phyloP scores from a whole-genome alignment of 2,329 filamentous ascomycete genomes.

The Aspergillus sojae region DNA sequence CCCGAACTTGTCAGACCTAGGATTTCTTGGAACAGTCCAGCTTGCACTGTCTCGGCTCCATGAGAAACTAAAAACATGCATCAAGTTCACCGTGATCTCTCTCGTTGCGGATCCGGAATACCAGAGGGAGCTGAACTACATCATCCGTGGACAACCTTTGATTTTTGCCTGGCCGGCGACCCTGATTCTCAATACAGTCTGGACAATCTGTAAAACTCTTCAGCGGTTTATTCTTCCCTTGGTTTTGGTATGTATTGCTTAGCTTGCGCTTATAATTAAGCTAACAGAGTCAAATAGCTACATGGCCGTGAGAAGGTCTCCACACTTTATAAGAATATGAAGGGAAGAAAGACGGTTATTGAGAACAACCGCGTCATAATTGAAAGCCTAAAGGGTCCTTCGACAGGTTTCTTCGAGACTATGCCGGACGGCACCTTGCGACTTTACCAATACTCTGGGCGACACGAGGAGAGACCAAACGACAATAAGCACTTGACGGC shows the following conservation, averaged over 20 bases:
- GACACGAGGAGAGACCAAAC: slow-evolving; percentile 50
- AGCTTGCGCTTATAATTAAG: not conserved
- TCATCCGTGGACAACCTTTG: slow-evolving; percentile 38
- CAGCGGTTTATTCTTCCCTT: slow-evolving; percentile 51
- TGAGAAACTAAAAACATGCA: slow-evolving; percentile 17
- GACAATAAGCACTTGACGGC: slow-evolving; percentile 44
- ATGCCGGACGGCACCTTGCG: slow-evolving; percentile 43
- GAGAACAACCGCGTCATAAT: slow-evolving; percentile 51
- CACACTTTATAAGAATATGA: slow-evolving; percentile 51
- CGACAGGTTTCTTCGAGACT: slow-evolving; percentile 53
- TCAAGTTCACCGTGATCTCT: slow-evolving; percentile 55
- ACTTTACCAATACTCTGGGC: slow-evolving; percentile 43
- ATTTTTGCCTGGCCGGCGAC: slow-evolving; percentile 41
- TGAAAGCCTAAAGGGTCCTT: slow-evolving; percentile 50
- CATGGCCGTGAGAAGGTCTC: slow-evolving; percentile 52
- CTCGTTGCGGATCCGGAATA: slow-evolving; percentile 57
- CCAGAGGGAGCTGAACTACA: slow-evolving; percentile 53
- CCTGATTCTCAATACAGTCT: slow-evolving; percentile 49
- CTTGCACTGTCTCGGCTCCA: slow-evolving; percentile 47
- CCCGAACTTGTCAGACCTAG: slow-evolving; percentile 27
- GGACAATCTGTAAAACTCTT: slow-evolving; percentile 50
- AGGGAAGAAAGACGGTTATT: slow-evolving; percentile 52
- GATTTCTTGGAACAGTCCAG: slow-evolving; percentile 38
- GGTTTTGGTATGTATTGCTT: slow-evolving; percentile 37
- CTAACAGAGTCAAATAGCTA: slow-evolving; percentile 28